Conservation (phyloP, 2,329 filamentous ascomycete species). For the Trichoderma sp. region DNA sequence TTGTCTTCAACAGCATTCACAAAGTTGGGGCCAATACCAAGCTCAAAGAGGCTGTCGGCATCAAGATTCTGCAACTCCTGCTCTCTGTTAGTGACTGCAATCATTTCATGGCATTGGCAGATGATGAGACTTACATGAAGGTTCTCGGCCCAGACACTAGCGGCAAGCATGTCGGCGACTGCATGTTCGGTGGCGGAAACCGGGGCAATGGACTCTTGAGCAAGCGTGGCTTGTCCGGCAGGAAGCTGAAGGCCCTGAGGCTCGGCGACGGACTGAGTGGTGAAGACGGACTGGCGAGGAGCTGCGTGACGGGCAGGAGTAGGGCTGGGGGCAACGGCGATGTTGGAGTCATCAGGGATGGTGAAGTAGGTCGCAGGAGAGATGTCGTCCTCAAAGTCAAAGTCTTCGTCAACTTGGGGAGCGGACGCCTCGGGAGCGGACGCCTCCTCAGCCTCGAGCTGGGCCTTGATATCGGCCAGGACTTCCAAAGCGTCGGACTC, state of each 20-base stretch:
- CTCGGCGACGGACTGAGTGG: background rate
- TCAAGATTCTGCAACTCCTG: constrained; percentile 3
- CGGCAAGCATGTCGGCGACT: background rate
- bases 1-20: no score
- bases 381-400: constrained; percentile 14
- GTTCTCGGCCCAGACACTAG: background rate
- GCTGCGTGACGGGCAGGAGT: constrained; percentile 26
- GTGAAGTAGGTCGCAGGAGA: constrained; percentile 23
- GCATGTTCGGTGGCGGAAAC: no score
- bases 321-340: constrained; percentile 22
- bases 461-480: constrained; percentile 27
- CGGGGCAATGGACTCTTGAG: background rate
- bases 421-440: no score
- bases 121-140: constrained; percentile 1
- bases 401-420: constrained; percentile 1
- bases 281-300: constrained; percentile 3
- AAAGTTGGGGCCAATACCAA: no score
- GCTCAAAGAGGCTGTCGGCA: background rate
- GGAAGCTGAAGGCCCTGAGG: background rate
- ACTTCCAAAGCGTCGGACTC: constrained; percentile 32
- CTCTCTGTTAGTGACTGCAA: background rate
- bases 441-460: constrained; percentile 26
- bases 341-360: constrained; percentile 3
- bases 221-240: background rate
- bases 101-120: background rate